A percentile compares a stretch with the other conserved stretches of the same genome.
These are phyloP conservation scores for Endoconidiophora laricicola DNA, from an alignment of 2,329 filamentous ascomycete genomes.

Conservation along the genomic window DNA sequence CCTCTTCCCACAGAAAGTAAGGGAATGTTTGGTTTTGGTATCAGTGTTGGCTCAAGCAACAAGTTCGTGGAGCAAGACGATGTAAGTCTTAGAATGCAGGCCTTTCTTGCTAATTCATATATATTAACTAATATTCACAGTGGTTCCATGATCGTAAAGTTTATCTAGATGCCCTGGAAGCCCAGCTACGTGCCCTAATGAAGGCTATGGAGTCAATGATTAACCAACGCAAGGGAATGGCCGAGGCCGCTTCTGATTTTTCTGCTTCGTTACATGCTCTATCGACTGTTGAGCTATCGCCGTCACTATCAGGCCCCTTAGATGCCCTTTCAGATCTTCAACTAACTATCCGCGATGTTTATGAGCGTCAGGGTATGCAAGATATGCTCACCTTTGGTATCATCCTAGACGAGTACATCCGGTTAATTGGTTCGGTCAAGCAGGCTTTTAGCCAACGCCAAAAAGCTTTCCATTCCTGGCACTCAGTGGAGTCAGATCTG, in stretches of 20 bases:
- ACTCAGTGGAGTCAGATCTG: slow-evolving; percentile 73
- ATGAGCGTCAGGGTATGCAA: slow-evolving; percentile 92
- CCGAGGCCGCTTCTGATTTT: slow-evolving; percentile 86
- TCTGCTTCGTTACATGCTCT: slow-evolving; percentile 83
- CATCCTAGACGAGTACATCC: slow-evolving; percentile 95
- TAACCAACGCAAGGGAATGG: slow-evolving; percentile 76
- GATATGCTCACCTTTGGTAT: slow-evolving; percentile 93
- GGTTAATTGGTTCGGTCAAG: slow-evolving; percentile 88
- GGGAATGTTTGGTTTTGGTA: slow-evolving; percentile 72
- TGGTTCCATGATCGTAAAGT: slow-evolving; percentile 97
- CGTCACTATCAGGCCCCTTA: slow-evolving; percentile 70
- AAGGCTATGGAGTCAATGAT: slow-evolving; percentile 94
- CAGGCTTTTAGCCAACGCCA: slow-evolving; percentile 82
- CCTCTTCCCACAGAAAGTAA: slow-evolving; percentile 78
- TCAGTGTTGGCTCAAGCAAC: slow-evolving; percentile 51
- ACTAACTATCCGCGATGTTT: slow-evolving; percentile 82
- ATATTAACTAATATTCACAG: slow-evolving; percentile 24
- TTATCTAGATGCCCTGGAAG: slow-evolving; percentile 86
- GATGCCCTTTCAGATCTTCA: slow-evolving; percentile 88
- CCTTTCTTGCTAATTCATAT: neutral
- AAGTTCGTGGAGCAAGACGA: slow-evolving; percentile 99
- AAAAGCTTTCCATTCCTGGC: slow-evolving; percentile 92
- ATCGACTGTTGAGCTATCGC: slow-evolving; percentile 81
- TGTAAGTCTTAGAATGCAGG: slow-evolving; percentile 32
- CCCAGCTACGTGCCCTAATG: slow-evolving; percentile 72